A percentile compares a stretch with the other conserved stretches of the same genome.
Evolutionary conservation across 2,329 filamentous ascomycete species (phyloP).

Genomic region (Fusarium veterinarium): DNA sequence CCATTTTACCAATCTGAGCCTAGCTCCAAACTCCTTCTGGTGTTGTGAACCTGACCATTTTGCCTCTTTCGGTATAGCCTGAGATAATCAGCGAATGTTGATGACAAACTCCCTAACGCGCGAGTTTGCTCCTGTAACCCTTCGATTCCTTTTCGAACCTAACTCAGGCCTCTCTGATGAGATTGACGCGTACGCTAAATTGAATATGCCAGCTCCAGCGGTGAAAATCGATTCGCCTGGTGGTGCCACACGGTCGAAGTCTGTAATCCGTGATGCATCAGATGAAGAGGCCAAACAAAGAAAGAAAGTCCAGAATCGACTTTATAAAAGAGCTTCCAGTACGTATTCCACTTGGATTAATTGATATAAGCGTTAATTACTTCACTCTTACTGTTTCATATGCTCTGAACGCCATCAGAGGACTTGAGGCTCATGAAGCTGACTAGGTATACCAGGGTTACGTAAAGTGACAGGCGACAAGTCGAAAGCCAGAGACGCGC

Average conservation of each 20-base stretch:
- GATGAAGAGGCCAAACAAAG: neutral
- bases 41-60: neutral
- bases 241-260: neutral
- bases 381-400: no score
- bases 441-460: neutral
- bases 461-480: neutral
- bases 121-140: neutral
- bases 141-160: no score
- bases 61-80: neutral
- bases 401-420: neutral
- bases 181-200: no score
- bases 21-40: neutral
- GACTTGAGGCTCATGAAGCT: neutral
- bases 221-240: fast-evolving
- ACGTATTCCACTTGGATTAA: fast-evolving
- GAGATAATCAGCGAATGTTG: no score
- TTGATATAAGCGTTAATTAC: no score
- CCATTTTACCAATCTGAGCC: neutral
- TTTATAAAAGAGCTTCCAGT: neutral
- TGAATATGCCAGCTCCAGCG: fast-evolving
- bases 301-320: neutral
- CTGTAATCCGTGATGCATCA: fast-evolving
- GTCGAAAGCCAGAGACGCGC: neutral
- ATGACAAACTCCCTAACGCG: neutral
- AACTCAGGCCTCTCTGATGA: fast-evolving